Conservation (phyloP, 805 yeast species). For the Wickerhamiella brachini region DNA sequence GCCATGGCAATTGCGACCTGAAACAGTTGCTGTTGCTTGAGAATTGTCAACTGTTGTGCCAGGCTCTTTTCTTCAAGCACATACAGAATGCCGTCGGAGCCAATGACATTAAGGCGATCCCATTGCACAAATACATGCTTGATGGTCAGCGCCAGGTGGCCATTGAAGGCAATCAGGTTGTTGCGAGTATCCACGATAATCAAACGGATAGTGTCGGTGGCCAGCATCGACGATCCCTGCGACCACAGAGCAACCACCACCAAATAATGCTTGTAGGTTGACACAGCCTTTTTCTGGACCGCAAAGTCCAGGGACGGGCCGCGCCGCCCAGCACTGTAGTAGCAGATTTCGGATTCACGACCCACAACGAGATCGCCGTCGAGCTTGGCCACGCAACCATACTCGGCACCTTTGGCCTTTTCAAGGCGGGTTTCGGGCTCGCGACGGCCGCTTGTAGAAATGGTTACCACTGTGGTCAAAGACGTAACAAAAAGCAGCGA, state of each 20-base stretch:
- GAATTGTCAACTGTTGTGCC: constrained; percentile 52
- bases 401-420: constrained; percentile 31
- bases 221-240: constrained; percentile 8
- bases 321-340: constrained; percentile 32
- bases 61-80: constrained; percentile 52
- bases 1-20: constrained; percentile 64
- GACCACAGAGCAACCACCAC: constrained; percentile 26
- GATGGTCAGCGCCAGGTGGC: constrained; percentile 53
- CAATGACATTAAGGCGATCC: constrained; percentile 45
- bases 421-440: constrained; percentile 40
- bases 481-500: constrained; percentile 53
- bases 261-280: constrained; percentile 40
- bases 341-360: constrained; percentile 45
- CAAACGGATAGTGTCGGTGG: constrained; percentile 36
- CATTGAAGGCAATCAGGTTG: constrained; percentile 55
- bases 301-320: constrained; percentile 41
- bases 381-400: constrained; percentile 30
- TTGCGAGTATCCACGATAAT: constrained; percentile 56
- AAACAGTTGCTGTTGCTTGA: constrained; percentile 56
- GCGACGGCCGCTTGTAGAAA: constrained; percentile 64
- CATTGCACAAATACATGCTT: constrained; percentile 43
- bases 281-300: constrained; percentile 38
- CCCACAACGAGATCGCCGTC: constrained; percentile 49
- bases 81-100: constrained; percentile 65
- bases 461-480: constrained; percentile 53